Base-by-base conservation (phyloP, 1,284 basidiomycete species). In the Tremellales sp. region DNA sequence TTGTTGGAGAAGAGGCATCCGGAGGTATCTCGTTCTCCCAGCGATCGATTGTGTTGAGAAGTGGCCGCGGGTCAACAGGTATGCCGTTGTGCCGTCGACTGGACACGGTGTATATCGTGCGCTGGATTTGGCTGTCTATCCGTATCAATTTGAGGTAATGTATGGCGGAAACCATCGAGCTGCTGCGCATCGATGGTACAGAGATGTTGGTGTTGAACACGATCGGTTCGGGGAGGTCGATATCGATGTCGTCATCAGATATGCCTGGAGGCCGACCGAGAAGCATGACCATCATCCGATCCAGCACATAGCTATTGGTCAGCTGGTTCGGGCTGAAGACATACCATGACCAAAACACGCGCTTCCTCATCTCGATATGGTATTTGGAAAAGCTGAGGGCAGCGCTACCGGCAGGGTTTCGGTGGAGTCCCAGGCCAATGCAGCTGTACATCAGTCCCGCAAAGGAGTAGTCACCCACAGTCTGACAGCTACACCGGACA, bases 261-360 rank as follows among this genome's bases (percentile, higher is more conserved):
- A 58, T 53, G 8, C 56, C 56, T 3, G 51, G 50, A 1, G 56
- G 56, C 21, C 56, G 45, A 5, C 56, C 56, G 1, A 58, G 44
- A 2, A 55, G 31, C 26, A 58, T 31, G 3, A 46, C 43, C 18
- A 53, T 43, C 56, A 58, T 58, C 13, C 56, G 41, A 31, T 58
- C 56, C 4, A 58, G 36, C 1, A 36, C 48, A 37, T 58, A 58
- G 43, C 56, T 58, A 32, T 12, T 16, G 10, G 29, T 34, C 18
- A 26, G 27, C 24, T 5, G 28, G 5, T 8, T 8, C 19, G 6
- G 3, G 10, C 2, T 21, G 22, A 3, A 5, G 9, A 43, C 56
- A 27, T 27, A 58, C 56, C 50, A 51, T 12, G 56, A 49, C 57
- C 57, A 59, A 34, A 59, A 59, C 3, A 57, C 52, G 14, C 57